A percentile compares a stretch with the other conserved stretches of the same genome.
These are phyloP conservation scores for Kwoniella sp. DNA, from an alignment of 768 basidiomycete genomes.

Conservation along the genomic window DNA sequence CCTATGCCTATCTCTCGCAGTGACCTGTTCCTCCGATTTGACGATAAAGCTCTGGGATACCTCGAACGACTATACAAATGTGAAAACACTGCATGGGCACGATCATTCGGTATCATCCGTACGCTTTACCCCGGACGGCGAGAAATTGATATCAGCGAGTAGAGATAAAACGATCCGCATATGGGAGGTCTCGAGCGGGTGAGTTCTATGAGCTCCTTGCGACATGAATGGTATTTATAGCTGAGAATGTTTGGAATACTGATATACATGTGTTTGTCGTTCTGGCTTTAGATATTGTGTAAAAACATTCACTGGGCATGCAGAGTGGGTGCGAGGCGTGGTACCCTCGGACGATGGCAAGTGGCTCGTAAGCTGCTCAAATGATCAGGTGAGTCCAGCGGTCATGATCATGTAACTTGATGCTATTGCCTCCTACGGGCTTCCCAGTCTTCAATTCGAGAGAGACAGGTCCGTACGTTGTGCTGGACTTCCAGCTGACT, in stretches of 20 bases:
- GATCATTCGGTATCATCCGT: conserved; percentile 88
- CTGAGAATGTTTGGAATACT: too few species aligned
- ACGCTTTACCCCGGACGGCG: conserved; percentile 81
- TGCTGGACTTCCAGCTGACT: background rate
- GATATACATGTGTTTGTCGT: background rate
- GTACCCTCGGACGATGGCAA: conserved; percentile 66
- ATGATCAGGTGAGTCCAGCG: conserved; percentile 85
- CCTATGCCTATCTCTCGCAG: conserved; percentile 42
- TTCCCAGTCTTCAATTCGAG: too few species aligned
- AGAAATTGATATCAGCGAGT: conserved; percentile 80
- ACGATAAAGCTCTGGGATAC: conserved; percentile 93
- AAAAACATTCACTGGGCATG: conserved; percentile 74
- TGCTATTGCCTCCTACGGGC: too few species aligned
- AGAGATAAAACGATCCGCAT: conserved; percentile 82
- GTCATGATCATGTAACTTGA: too few species aligned
- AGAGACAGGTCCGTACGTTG: too few species aligned
- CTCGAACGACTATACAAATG: conserved; percentile 85
- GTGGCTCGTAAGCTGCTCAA: conserved; percentile 76
- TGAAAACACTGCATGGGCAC: conserved; percentile 82
- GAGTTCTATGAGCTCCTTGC: too few species aligned
- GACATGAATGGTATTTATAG: too few species aligned
- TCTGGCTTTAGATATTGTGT: conserved; percentile 66
- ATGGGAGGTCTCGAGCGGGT: conserved; percentile 87
- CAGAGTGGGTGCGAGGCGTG: conserved; percentile 77
- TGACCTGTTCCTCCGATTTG: conserved; percentile 80